Conservation (phyloP, 2,329 filamentous ascomycete species). For the Fusarium pseudograminearum region DNA sequence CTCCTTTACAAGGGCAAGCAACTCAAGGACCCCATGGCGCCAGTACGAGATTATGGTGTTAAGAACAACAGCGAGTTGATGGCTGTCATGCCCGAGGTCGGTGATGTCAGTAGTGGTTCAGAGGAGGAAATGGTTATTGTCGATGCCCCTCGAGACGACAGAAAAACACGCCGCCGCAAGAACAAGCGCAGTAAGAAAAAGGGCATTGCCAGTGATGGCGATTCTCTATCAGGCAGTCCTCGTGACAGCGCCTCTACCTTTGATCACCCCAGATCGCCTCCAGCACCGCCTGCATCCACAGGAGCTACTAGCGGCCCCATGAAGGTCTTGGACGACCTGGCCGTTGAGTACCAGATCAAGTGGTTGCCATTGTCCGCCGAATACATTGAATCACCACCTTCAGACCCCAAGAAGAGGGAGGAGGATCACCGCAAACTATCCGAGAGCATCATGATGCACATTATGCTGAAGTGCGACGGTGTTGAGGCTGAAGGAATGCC, state of each 20-base stretch:
- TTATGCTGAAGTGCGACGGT: slow-evolving; percentile 80
- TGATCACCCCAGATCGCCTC: slow-evolving; percentile 47
- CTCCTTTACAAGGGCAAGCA: slow-evolving; percentile 80
- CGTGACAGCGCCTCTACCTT: slow-evolving; percentile 59
- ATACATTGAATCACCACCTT: slow-evolving; percentile 72
- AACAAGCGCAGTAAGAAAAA: slow-evolving; percentile 57
- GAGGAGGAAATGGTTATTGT: slow-evolving; percentile 60
- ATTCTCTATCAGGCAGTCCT: slow-evolving; percentile 56
- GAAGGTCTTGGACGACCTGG: slow-evolving; percentile 75
- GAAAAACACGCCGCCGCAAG: slow-evolving; percentile 56
- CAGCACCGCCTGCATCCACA: slow-evolving; percentile 38
- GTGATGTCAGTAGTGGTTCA: slow-evolving; percentile 53
- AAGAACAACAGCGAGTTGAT: slow-evolving; percentile 72
- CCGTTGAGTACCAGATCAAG: slow-evolving; percentile 71
- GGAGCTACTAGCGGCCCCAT: slow-evolving; percentile 53
- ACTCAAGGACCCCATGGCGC: slow-evolving; percentile 72
- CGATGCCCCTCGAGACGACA: slow-evolving; percentile 55
- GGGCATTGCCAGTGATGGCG: slow-evolving; percentile 51
- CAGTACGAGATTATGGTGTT: slow-evolving; percentile 70
- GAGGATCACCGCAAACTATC: slow-evolving; percentile 81
- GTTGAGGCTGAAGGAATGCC: slow-evolving; percentile 78
- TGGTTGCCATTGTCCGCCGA: slow-evolving; percentile 74
- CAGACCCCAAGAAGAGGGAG: slow-evolving; percentile 73
- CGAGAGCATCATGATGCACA: slow-evolving; percentile 81
- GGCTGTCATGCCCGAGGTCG: slow-evolving; percentile 57